Base-by-base conservation (phyloP, 345 rosid genomes). In the Trapa incisa region DNA sequence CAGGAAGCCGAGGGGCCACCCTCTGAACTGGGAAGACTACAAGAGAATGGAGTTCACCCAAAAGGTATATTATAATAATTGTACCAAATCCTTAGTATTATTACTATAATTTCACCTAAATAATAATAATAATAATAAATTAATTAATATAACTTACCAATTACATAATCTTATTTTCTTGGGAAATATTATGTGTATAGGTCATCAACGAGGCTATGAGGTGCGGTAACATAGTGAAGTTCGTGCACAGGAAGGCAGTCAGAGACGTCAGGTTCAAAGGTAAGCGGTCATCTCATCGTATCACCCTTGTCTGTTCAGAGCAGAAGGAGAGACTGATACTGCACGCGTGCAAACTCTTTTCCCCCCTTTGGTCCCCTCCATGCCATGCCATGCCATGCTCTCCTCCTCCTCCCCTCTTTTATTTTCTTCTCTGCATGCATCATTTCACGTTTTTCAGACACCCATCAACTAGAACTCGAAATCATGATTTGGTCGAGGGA, bases 211-310 rank as follows among this genome's bases (percentile, higher is more conserved):
- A 84, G 75, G 80, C 86, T 61, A 75, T 84, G 32, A 78, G 88
- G 69, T 77, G 47, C 47, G 88, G 88, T 9, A 84, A 82, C 70
- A 36, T 84, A 15, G 88, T 84, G 63, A 84, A 82, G 72, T 84
- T 84, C 76, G 86, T 84, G 64, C 88, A 84, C 76, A 67, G 88
- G 68, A 80, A 82, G 81, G 86, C 88, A 39, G 75, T 84, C 16
- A 81, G 75, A 75, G 88, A 84, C 71, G 80, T 84, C 77, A 78
- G 74, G 72, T 84, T 73, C 61, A 70, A 72, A 84, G 88, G 88
- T 84, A 22, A 22, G 29, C 29, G 29, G 29, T 22, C 29, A 22
- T 41, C 16, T 41, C 47, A 14, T 47, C n/a, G 6, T 29, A 41
- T 41, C 0, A 4, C 36, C 10, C 33, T 52, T 16, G 0, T 16